Evolutionary conservation across 164 flowering plant species (phyloP).

Genomic region (Amborella trichopoda): DNA sequence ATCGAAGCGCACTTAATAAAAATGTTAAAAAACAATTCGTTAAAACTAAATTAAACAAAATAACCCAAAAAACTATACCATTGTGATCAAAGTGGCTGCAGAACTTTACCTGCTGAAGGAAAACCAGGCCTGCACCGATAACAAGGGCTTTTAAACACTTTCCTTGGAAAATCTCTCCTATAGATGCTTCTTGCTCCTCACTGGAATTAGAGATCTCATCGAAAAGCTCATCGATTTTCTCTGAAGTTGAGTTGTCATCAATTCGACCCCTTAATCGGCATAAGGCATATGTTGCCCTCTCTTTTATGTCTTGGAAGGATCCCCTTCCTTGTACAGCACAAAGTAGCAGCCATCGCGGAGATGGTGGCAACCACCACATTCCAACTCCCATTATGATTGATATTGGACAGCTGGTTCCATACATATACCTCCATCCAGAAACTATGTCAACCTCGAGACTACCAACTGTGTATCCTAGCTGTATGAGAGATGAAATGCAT

Average conservation of each 20-base stretch:
- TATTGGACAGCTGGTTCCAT: constrained; percentile 58
- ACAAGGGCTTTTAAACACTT: constrained; percentile 84
- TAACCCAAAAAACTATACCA: too few relatives aligned
- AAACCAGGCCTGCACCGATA: constrained; percentile 79
- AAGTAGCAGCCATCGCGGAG: constrained; percentile 91
- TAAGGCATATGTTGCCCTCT: constrained; percentile 58
- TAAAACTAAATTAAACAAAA: too few relatives aligned
- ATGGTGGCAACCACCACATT: constrained; percentile 91
- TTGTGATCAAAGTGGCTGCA: too few relatives aligned
- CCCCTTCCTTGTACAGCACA: constrained; percentile 79
- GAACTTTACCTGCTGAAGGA: constrained; percentile 86
- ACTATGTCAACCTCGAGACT: constrained; percentile 55
- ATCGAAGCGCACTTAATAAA: too few relatives aligned
- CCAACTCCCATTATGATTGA: constrained; percentile 83
- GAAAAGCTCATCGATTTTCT: constrained; percentile 61
- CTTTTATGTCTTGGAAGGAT: constrained; percentile 37
- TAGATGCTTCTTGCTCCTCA: constrained; percentile 44
- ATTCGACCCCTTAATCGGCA: constrained; percentile 66
- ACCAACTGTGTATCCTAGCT: constrained; percentile 78
- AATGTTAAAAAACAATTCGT: too few relatives aligned
- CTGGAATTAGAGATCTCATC: constrained; percentile 49
- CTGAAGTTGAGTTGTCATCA: constrained; percentile 48
- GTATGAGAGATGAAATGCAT: too few relatives aligned
- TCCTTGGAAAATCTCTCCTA: constrained; percentile 70
- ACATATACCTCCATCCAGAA: constrained; percentile 96